Evolutionary conservation across 2,329 filamentous ascomycete genomes (phyloP).

Genomic region (Lasiodiplodia gonubiensis): DNA sequence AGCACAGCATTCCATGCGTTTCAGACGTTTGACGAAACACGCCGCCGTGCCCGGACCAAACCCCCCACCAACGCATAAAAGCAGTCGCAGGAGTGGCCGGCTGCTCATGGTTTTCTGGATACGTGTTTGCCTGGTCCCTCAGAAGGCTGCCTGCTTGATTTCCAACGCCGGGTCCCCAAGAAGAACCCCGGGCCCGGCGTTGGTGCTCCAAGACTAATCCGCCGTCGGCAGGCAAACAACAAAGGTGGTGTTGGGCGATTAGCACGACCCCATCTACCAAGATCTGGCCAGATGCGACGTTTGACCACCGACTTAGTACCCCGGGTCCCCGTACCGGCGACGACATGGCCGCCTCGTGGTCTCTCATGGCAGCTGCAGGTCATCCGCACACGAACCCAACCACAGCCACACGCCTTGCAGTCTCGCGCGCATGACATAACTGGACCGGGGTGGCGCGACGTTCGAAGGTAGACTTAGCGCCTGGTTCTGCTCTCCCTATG

Average conservation of each 20-base stretch:
- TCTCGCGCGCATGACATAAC: constrained; percentile 19
- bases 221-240: not conserved
- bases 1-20: constrained; percentile 19
- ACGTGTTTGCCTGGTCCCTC: too few species aligned
- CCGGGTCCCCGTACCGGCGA: not conserved
- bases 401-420: constrained; percentile 14
- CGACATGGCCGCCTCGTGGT: not conserved
- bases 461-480: constrained; percentile 22
- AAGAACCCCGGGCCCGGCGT: not conserved
- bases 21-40: constrained; percentile 11
- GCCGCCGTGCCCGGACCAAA: not conserved
- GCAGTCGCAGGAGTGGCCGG: not conserved
- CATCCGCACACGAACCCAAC: not conserved
- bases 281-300: constrained; percentile 15
- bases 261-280: constrained; percentile 1
- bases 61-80: not conserved
- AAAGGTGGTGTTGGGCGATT: not conserved
- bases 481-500: not conserved
- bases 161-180: not conserved
- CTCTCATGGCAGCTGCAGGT: not conserved
- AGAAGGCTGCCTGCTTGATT: too few species aligned
- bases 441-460: constrained; percentile 20
- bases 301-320: constrained; percentile 6
- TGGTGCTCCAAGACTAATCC: not conserved
- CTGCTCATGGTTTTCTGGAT: too few species aligned